Evolutionary conservation across 352 stramenopile genomes (phyloP), one percentile per base, ranked within the genome.

Genomic region (Phytopythium mirpurense): DNA sequence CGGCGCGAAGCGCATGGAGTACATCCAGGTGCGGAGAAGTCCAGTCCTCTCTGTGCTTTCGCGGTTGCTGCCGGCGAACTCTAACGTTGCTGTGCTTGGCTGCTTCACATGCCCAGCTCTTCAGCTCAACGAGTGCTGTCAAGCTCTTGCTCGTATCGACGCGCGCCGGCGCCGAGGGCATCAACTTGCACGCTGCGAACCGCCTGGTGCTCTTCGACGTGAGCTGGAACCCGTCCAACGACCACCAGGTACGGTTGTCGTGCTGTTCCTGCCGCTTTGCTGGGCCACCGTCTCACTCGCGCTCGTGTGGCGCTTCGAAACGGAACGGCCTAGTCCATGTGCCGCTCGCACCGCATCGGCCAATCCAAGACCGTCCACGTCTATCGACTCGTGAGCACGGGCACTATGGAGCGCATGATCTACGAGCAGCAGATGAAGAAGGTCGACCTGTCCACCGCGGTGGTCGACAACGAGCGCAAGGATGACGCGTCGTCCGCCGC

Each of bases 321-420:
- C n/a, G n/a, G n/a, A n/a, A n/a, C n/a, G n/a, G n/a, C n/a, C n/a
- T 27, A 97, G 78, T 91, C 88, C 19, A 97, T 97, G 88, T 96
- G 88, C 57, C 84, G 90, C 36, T 95, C 80, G 32, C 91, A 97
- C 53, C 88, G 90, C 24, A 95, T 96, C 48, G 90, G 90, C 24
- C 83, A 93, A 57, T 71, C 65, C 5, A 97, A 96, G 62, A 78
- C 78, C 19, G 90, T 97, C 19, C 85, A 95, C 40, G 88, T 98
- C 27, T 98, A 98, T 58, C 68, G 89, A n/a, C 79, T 98, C 24
- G 88, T 98, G 36, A 90, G 87, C 50, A 90, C 85, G 18, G 89
- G 88, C 18, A 97, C 91, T 16, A 95, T 98, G 68, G 91, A 98
- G 71, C 77, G 90, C 29, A 95, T 90, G 69, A 95, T 96, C 53